phyloP scores from a whole-genome alignment of 164 flowering plant species.

The Kingdonia uniflora region DNA sequence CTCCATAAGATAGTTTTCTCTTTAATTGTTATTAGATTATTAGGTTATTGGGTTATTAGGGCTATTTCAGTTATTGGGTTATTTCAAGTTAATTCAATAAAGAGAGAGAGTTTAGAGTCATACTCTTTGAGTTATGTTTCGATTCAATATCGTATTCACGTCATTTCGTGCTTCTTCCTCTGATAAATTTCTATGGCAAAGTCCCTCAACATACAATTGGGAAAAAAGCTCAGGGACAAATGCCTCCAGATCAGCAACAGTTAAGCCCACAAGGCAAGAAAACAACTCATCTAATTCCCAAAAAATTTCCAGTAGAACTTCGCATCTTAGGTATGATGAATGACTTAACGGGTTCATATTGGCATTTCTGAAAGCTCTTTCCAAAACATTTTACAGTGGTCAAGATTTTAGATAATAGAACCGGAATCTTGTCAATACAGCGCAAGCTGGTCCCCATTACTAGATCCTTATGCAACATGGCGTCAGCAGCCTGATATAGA shows the following conservation, averaged over 20 bases:
- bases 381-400: constrained; percentile 74
- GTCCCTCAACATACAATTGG: constrained; percentile 84
- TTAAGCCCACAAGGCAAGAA: constrained; percentile 32
- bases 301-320: constrained; percentile 60
- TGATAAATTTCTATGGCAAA: constrained; percentile 92
- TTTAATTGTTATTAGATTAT: too few relatives aligned
- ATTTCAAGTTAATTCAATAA: too few relatives aligned
- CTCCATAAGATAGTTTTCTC: too few relatives aligned
- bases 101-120: too few relatives aligned
- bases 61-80: too few relatives aligned
- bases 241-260: constrained; percentile 52
- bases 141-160: too few relatives aligned
- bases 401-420: constrained; percentile 55
- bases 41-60: too few relatives aligned
- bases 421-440: constrained; percentile 73
- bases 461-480: constrained; percentile 84
- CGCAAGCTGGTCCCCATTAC: constrained; percentile 60
- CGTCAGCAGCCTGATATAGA: too few relatives aligned
- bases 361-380: constrained; percentile 65
- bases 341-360: constrained; percentile 89
- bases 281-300: constrained; percentile 93
- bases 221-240: constrained; percentile 72
- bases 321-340: constrained; percentile 74
- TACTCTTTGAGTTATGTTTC: too few relatives aligned
- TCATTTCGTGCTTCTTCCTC: constrained; percentile 58